Conservation (phyloP, 2,329 filamentous ascomycete species). For the Talaromyces sp. region DNA sequence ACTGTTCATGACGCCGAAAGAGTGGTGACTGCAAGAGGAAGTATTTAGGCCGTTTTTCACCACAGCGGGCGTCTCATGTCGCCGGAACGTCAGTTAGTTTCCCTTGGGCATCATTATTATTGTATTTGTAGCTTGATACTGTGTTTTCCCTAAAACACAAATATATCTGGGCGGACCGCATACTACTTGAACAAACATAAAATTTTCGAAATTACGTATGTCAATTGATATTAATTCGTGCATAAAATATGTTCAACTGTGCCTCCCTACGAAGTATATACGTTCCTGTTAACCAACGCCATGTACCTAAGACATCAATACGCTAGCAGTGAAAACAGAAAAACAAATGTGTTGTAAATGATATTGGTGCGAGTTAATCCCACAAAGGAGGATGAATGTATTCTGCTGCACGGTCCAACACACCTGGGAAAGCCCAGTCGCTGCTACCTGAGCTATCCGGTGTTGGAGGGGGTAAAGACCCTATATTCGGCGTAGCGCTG, state of each 20-base stretch:
- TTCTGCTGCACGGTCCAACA: conserved; percentile 42
- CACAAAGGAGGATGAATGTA: conserved; percentile 45
- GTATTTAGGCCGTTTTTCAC: too few relatives aligned
- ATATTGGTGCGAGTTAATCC: conserved; percentile 18
- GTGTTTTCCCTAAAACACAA: too few relatives aligned
- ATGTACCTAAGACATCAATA: background rate
- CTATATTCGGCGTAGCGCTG: conserved; percentile 24
- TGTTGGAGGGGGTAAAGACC: conserved; percentile 39
- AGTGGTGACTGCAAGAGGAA: too few relatives aligned
- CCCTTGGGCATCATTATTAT: too few relatives aligned
- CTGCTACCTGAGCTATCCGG: conserved; percentile 43
- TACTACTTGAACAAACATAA: background rate
- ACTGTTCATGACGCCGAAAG: too few relatives aligned
- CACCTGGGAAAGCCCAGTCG: conserved; percentile 41
- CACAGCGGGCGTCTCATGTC: too few relatives aligned
- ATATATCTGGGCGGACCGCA: background rate
- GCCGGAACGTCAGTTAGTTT: too few relatives aligned
- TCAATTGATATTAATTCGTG: background rate
- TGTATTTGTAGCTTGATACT: too few relatives aligned
- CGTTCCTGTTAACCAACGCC: background rate
- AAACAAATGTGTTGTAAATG: background rate
- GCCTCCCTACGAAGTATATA: background rate
- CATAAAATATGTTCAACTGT: background rate
- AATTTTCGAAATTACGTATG: background rate
- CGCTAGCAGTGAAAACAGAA: background rate